Evolutionary conservation across 768 basidiomycete species (phyloP).

Genomic region (Clavaria fumosa): DNA sequence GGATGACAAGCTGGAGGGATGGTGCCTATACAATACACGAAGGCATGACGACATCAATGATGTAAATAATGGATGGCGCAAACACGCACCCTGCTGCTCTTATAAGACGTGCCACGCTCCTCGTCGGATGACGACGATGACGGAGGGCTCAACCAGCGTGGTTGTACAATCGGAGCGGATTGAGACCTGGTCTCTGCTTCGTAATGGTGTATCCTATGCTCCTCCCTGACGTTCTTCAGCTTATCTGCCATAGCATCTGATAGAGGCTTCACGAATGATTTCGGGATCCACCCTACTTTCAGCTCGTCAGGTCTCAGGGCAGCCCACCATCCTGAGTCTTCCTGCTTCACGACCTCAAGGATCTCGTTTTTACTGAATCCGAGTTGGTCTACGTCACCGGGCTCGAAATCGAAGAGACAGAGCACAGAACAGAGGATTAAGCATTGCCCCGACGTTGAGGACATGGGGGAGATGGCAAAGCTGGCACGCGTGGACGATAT

Average conservation of each 20-base stretch:
- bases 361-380: conserved; percentile 53
- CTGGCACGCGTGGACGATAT: conserved; percentile 20
- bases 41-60: too few relatives aligned
- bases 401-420: conserved; percentile 53
- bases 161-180: conserved; percentile 20
- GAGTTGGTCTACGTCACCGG: conserved; percentile 45
- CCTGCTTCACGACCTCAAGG: conserved; percentile 49
- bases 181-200: conserved; percentile 31
- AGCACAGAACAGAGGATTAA: conserved; percentile 35
- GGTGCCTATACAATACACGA: too few relatives aligned
- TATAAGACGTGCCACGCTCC: too few relatives aligned
- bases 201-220: conserved; percentile 31
- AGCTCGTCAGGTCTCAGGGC: conserved; percentile 41
- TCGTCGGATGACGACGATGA: too few relatives aligned
- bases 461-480: conserved; percentile 16
- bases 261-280: conserved; percentile 47
- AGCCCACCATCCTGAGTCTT: conserved; percentile 72
- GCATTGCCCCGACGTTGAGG: conserved; percentile 13
- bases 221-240: conserved; percentile 28
- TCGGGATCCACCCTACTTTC: conserved; percentile 61
- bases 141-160: too few relatives aligned
- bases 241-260: conserved; percentile 34
- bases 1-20: background rate
- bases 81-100: too few relatives aligned
- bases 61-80: too few relatives aligned